These are phyloP conservation scores for Eucalyptus cloeziana DNA, from an alignment of 345 rosid genomes.

Conservation along the genomic window DNA sequence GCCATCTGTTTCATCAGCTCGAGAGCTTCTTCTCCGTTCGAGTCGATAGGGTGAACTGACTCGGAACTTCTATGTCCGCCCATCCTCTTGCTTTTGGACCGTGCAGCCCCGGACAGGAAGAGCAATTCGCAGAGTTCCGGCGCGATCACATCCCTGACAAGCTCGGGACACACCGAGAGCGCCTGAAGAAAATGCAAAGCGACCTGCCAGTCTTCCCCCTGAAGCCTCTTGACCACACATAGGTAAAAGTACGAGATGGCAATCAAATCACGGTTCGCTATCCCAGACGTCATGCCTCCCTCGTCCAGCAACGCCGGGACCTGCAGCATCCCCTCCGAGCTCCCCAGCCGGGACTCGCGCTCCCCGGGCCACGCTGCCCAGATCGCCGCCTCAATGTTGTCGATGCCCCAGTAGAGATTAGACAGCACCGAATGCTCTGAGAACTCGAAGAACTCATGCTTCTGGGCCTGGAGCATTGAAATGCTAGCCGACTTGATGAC, in stretches of 20 bases:
- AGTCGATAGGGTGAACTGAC: neutral
- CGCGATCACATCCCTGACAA: conserved; percentile 30
- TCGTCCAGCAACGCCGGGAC: conserved; percentile 83
- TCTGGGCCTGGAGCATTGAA: conserved; percentile 21
- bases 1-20: conserved; percentile 36
- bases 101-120: conserved; percentile 12
- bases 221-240: conserved; percentile 42
- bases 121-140: conserved; percentile 30
- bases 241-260: conserved; percentile 47
- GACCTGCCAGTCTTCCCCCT: conserved; percentile 57
- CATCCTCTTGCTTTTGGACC: neutral
- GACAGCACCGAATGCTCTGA: conserved; percentile 58
- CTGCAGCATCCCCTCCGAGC: conserved; percentile 77
- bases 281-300: conserved; percentile 50
- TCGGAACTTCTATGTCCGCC: neutral
- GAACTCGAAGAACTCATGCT: conserved; percentile 36
- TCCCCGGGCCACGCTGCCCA: conserved; percentile 18
- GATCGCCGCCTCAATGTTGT: conserved; percentile 46
- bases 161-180: conserved; percentile 39
- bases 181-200: conserved; percentile 72
- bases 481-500: conserved; percentile 25
- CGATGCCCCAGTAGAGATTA: conserved; percentile 72
- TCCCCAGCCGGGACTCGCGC: conserved; percentile 11
- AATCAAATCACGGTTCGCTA: conserved; percentile 30
- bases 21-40: neutral